Percentiles rank a stretch among this genome's conserved stretches.
These are phyloP conservation scores for Ophidiomyces ophidiicola DNA, from an alignment of 2,329 filamentous ascomycete genomes.

Conservation along the genomic window DNA sequence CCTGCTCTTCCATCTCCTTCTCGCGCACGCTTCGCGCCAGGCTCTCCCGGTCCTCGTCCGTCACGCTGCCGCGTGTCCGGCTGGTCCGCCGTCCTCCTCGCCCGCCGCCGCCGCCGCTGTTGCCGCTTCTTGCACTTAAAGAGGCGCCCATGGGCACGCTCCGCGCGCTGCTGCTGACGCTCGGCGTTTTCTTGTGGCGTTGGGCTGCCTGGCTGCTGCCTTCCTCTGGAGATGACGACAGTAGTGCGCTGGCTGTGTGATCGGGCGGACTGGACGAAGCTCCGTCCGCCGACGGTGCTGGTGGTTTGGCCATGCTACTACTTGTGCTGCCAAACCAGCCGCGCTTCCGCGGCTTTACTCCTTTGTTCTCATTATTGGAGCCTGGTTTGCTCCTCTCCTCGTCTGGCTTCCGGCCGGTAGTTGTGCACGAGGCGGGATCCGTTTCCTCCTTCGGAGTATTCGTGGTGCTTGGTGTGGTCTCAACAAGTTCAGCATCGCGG, in stretches of 20 bases:
- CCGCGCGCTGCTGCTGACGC: slow-evolving; percentile 7
- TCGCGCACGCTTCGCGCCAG: slow-evolving; percentile 24
- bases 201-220: neutral
- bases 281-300: slow-evolving; percentile 3
- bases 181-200: neutral
- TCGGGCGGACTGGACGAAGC: slow-evolving; percentile 9
- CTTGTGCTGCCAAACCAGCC: slow-evolving; percentile 27
- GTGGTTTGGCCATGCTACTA: slow-evolving; percentile 8
- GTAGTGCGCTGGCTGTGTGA: slow-evolving; percentile 1
- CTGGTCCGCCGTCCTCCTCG: slow-evolving; percentile 15
- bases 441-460: slow-evolving; percentile 21
- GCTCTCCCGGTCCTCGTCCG: slow-evolving; percentile 13
- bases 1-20: slow-evolving; percentile 28
- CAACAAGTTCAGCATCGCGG: slow-evolving; percentile 87
- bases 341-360: slow-evolving; percentile 24
- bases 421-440: slow-evolving; percentile 14
- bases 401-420: slow-evolving; percentile 8
- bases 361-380: slow-evolving; percentile 20
- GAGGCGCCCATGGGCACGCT: slow-evolving; percentile 14
- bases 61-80: slow-evolving; percentile 21
- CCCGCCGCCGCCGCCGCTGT: slow-evolving; percentile 10
- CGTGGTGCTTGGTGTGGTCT: slow-evolving; percentile 38
- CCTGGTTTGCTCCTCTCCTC: slow-evolving; percentile 11
- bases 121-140: slow-evolving; percentile 17
- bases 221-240: slow-evolving; percentile 7